Percentiles rank a stretch among this genome's conserved stretches.
These are phyloP conservation scores for Parietaria judaica DNA, from an alignment of 306 rosid genomes.

Conservation along the genomic window DNA sequence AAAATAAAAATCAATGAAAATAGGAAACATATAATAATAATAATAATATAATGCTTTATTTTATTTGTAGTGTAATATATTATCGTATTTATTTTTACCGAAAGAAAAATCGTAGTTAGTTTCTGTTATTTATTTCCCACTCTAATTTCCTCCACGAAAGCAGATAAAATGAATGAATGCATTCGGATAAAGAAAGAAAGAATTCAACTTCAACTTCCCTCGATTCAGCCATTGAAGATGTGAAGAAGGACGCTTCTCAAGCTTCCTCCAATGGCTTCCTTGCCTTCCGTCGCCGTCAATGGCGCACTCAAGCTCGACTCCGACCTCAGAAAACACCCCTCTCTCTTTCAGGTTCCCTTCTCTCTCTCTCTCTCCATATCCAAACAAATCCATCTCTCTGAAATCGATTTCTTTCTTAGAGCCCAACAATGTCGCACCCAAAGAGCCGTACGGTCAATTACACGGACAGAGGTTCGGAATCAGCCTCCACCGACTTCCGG, in stretches of 20 bases:
- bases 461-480: constrained; percentile 34
- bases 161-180: neutral
- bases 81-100: no score
- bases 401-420: constrained; percentile 27
- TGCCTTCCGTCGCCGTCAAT: constrained; percentile 47
- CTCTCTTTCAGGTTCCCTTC: constrained; percentile 19
- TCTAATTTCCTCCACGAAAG: constrained; percentile 6
- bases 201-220: neutral
- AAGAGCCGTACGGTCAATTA: constrained; percentile 35
- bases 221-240: neutral
- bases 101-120: no score
- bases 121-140: no score
- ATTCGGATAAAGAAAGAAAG: neutral
- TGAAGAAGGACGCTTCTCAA: neutral
- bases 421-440: constrained; percentile 38
- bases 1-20: no score
- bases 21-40: no score
- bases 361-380: neutral
- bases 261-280: constrained; percentile 48
- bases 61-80: no score
- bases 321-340: constrained; percentile 35
- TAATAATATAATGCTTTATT: no score
- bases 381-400: neutral
- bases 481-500: constrained; percentile 37
- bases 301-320: constrained; percentile 55